Evolutionary conservation across 1,284 basidiomycete genomes (phyloP).

Genomic region (Schizophyllum commune): DNA sequence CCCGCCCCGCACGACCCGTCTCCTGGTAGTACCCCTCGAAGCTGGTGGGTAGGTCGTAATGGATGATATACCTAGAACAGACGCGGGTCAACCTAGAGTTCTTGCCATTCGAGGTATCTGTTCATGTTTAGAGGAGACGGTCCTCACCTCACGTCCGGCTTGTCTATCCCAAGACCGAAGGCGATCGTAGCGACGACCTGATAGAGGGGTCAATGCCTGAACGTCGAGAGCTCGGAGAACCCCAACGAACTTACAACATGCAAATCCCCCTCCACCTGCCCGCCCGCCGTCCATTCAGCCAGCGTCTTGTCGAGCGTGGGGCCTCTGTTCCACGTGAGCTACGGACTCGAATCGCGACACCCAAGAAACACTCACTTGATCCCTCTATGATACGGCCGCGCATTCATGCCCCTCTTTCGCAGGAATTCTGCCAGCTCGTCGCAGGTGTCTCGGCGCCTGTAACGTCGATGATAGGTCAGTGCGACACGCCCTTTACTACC

Average conservation of each 20-base stretch:
- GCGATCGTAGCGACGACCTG: conserved; percentile 43
- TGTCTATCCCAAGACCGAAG: conserved; percentile 88
- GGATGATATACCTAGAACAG: conserved; percentile 55
- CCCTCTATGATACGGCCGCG: conserved; percentile 71
- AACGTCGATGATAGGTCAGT: background rate
- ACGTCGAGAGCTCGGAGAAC: background rate
- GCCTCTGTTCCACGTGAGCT: no score
- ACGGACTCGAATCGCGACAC: no score
- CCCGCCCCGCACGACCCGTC: conserved; percentile 46
- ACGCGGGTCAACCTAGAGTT: background rate
- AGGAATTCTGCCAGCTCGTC: conserved; percentile 61
- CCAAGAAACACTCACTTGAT: conserved; percentile 45
- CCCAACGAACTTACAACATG: conserved; percentile 42
- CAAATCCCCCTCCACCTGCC: conserved; percentile 40
- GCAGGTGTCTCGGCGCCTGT: conserved; percentile 42
- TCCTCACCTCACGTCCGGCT: conserved; percentile 22
- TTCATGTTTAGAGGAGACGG: background rate
- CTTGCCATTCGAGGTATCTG: no score
- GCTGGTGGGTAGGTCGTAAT: conserved; percentile 76
- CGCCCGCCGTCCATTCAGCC: conserved; percentile 54
- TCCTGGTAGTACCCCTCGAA: conserved; percentile 92
- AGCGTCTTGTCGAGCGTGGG: conserved; percentile 51
- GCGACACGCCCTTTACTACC: no score
- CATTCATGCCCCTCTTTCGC: conserved; percentile 55
- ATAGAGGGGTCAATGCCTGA: background rate